Evolutionary conservation across 2,329 filamentous ascomycete genomes (phyloP).

Genomic region (Akanthomyces lecanii): DNA sequence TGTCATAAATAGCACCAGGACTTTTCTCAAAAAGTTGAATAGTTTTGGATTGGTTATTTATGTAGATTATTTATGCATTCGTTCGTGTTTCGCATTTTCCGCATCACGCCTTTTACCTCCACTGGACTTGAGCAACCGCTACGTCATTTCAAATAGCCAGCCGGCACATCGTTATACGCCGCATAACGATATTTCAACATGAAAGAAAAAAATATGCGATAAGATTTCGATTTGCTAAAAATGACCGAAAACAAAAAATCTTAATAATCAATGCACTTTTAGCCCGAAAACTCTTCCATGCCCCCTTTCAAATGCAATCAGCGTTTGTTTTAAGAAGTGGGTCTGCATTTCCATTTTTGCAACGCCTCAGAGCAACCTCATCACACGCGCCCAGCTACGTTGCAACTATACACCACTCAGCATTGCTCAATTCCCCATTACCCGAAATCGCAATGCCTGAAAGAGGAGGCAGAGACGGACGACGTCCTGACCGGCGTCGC

Average conservation of each 20-base stretch:
- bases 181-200: no score
- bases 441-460: constrained; percentile 3
- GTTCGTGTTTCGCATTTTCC: no score
- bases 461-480: constrained; percentile 9
- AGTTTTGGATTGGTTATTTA: no score
- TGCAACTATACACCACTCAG: background rate
- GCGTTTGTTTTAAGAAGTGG: background rate
- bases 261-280: background rate
- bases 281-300: background rate
- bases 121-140: no score
- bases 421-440: background rate
- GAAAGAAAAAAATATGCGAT: no score
- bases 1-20: background rate
- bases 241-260: background rate
- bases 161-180: no score
- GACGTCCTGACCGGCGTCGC: constrained; percentile 5
- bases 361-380: background rate
- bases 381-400: background rate
- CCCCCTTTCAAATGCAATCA: background rate
- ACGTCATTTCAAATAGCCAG: no score
- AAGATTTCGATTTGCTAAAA: no score
- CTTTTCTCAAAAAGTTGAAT: background rate
- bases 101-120: no score
- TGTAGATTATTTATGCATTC: no score
- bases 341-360: constrained; percentile 15